phyloP scores from a whole-genome alignment of 805 yeast species.

The Teunomyces cretensis region DNA sequence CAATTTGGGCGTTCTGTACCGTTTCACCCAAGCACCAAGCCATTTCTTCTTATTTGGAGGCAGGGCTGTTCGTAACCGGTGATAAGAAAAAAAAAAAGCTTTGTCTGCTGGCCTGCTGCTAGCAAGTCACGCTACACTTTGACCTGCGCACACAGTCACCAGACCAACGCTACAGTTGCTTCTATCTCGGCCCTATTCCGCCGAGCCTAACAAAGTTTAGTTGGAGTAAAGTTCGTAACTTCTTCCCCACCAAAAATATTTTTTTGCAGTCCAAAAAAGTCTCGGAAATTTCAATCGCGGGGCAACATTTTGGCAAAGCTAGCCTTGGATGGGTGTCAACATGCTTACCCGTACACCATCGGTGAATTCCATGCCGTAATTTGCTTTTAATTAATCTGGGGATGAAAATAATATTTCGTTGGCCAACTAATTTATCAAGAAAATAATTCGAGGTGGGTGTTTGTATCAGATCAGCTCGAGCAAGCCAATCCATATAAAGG shows the following conservation, averaged over 20 bases:
- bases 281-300: slow-evolving; percentile 1
- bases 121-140: too few relatives aligned
- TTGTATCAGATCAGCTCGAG: background rate
- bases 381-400: background rate
- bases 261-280: background rate
- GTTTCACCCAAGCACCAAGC: too few relatives aligned
- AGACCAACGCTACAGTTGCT: too few relatives aligned
- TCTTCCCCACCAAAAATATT: slow-evolving; percentile 2
- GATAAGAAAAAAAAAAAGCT: too few relatives aligned
- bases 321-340: background rate
- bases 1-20: too few relatives aligned
- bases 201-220: too few relatives aligned
- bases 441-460: background rate
- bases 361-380: background rate
- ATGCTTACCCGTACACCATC: background rate
- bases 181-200: too few relatives aligned
- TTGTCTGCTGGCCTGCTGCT: too few relatives aligned
- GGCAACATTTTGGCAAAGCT: background rate
- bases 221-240: background rate
- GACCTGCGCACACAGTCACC: too few relatives aligned
- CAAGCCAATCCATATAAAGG: background rate
- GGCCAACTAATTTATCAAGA: background rate
- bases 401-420: background rate
- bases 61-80: too few relatives aligned
- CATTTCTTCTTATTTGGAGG: too few relatives aligned